Evolutionary conservation across 2,329 filamentous ascomycete species (phyloP).

Genomic region (Fusarium buharicum): DNA sequence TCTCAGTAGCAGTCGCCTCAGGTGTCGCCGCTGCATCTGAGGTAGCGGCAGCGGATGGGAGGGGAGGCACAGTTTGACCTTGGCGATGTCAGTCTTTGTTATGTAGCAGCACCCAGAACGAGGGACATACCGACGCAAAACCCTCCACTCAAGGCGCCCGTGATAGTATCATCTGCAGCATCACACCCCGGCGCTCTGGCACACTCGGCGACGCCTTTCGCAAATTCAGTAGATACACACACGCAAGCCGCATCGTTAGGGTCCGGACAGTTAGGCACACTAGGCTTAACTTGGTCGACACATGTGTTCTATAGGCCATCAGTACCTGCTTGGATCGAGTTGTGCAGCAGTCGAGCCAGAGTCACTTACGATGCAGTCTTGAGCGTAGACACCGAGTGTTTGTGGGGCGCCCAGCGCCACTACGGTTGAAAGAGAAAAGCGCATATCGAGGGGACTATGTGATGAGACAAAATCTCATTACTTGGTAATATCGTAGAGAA

Average conservation of each 20-base stretch:
- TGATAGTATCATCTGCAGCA: constrained; percentile 38
- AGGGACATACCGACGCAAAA: constrained; percentile 42
- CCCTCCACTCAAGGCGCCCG: constrained; percentile 27
- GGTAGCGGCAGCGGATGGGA: constrained; percentile 20
- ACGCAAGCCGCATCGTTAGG: constrained; percentile 53
- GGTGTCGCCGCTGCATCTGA: constrained; percentile 21
- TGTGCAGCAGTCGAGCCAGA: constrained; percentile 4
- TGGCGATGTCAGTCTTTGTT: constrained; percentile 14
- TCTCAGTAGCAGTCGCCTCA: constrained; percentile 10
- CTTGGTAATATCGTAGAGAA: constrained; percentile 2
- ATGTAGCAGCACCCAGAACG: neutral
- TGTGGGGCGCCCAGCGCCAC: constrained; percentile 47
- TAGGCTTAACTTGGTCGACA: constrained; percentile 20
- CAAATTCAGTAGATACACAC: constrained; percentile 51
- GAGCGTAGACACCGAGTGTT: constrained; percentile 41
- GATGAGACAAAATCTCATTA: constrained; percentile 10
- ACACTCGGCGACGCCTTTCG: constrained; percentile 55
- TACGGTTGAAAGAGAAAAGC: constrained; percentile 44
- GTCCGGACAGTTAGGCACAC: constrained; percentile 41
- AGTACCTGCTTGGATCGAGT: constrained; percentile 14
- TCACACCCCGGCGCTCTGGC: constrained; percentile 44
- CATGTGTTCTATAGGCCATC: constrained; percentile 31
- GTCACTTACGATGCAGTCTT: constrained; percentile 49
- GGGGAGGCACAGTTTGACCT: constrained; percentile 25
- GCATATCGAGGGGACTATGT: constrained; percentile 39